A percentile compares a stretch with the other conserved stretches of the same genome.
Conservation (phyloP, 176 grass and related monocot species). For the Oryza glaberrima region DNA sequence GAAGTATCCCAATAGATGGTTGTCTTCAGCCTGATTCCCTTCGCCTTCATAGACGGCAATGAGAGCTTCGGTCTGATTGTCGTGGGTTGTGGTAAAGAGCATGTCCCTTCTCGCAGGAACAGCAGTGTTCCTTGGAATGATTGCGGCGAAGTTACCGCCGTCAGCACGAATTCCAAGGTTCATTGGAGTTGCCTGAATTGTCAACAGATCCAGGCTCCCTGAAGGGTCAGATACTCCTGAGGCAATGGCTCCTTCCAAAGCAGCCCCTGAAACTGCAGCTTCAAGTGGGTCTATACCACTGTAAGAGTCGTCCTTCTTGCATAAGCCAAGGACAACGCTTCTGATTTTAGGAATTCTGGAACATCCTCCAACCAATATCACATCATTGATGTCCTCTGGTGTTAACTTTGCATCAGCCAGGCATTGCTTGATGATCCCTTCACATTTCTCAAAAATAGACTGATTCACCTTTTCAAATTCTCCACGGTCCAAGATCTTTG, state of each 20-base stretch:
- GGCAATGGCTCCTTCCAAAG: conserved; percentile 71
- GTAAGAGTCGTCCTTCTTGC: conserved; percentile 52
- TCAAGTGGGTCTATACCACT: conserved; percentile 53
- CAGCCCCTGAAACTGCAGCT: conserved; percentile 65
- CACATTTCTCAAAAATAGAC: conserved; percentile 55
- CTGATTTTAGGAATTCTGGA: conserved; percentile 60
- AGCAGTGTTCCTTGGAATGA: conserved; percentile 63
- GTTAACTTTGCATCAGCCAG: conserved; percentile 55
- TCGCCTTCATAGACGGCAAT: conserved; percentile 70
- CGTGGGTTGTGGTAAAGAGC: conserved; percentile 55
- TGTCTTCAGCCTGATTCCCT: conserved; percentile 50
- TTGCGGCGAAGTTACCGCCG: conserved; percentile 2
- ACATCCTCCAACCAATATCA: conserved; percentile 74
- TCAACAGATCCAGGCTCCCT: conserved; percentile 64
- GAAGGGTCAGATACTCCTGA: conserved; percentile 60
- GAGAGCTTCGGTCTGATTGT: conserved; percentile 61
- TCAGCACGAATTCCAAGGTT: conserved; percentile 60
- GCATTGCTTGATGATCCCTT: conserved; percentile 58
- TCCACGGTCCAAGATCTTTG: conserved; percentile 36
- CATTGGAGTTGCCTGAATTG: conserved; percentile 59
- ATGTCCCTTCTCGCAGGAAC: conserved; percentile 67
- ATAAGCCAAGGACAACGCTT: conserved; percentile 60
- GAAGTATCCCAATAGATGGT: conserved; percentile 68
- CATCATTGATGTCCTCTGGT: conserved; percentile 56
- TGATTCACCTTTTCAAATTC: conserved; percentile 62